These are phyloP conservation scores for Phytopythium montanum DNA, from an alignment of 352 stramenopile species.

Conservation along the genomic window DNA sequence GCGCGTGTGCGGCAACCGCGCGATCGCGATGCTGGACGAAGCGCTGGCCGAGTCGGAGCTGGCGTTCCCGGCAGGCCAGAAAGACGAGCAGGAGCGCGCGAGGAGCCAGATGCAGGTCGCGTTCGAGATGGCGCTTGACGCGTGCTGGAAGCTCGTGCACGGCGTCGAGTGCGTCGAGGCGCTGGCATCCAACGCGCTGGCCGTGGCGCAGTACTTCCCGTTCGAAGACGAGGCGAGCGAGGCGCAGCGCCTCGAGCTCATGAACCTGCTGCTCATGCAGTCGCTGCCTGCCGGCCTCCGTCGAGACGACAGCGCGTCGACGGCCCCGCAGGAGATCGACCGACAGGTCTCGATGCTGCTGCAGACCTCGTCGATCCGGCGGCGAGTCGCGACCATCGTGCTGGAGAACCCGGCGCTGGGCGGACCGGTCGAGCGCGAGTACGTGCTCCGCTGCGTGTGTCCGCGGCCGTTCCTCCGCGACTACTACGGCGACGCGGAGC, in stretches of 20 bases:
- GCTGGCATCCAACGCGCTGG: constrained; percentile 46
- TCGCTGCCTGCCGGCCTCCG: constrained; percentile 11
- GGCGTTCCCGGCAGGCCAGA: constrained; percentile 39
- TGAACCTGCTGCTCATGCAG: constrained; percentile 32
- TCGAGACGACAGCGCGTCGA: neutral
- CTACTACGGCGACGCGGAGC: constrained; percentile 21
- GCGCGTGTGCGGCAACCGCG: constrained; percentile 30
- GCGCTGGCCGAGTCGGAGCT: constrained; percentile 60
- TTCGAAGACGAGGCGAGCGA: constrained; percentile 6
- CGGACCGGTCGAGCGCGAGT: constrained; percentile 61
- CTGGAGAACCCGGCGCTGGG: constrained; percentile 37
- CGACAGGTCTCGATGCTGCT: constrained; percentile 39
- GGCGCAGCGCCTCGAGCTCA: constrained; percentile 19
- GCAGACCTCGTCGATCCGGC: constrained; percentile 23
- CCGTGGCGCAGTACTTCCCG: constrained; percentile 45
- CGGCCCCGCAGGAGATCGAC: neutral
- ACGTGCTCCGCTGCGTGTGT: constrained; percentile 72
- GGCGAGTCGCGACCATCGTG: constrained; percentile 35
- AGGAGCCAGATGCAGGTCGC: constrained; percentile 60
- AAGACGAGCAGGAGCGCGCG: constrained; percentile 35
- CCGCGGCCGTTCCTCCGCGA: constrained; percentile 62
- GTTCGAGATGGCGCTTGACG: constrained; percentile 79
- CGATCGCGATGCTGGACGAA: constrained; percentile 59
- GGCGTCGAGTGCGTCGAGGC: constrained; percentile 49
- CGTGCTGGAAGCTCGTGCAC: constrained; percentile 58